phyloP scores from a whole-genome alignment of 164 flowering plant species.

The Piper longum region DNA sequence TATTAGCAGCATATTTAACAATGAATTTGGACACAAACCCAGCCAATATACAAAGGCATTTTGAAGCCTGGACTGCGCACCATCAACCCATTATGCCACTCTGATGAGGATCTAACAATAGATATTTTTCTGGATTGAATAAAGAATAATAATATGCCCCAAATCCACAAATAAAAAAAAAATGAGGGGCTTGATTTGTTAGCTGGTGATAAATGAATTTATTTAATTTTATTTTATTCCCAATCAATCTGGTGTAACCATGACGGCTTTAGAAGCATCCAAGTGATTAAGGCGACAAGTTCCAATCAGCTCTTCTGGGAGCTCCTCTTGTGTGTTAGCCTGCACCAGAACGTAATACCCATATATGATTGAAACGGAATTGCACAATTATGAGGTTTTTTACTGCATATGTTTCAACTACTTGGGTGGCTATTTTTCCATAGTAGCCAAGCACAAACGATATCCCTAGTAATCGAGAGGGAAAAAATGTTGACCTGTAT shows the following conservation, averaged over 20 bases:
- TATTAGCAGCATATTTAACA: too few species aligned
- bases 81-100: too few species aligned
- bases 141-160: neutral
- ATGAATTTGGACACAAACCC: too few species aligned
- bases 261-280: conserved; percentile 52
- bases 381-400: too few species aligned
- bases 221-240: neutral
- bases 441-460: too few species aligned
- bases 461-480: neutral
- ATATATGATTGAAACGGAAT: too few species aligned
- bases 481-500: conserved; percentile 46
- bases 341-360: too few species aligned
- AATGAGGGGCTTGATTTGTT: neutral
- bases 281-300: conserved; percentile 74
- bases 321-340: conserved; percentile 74
- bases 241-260: conserved; percentile 13
- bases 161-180: neutral
- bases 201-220: neutral
- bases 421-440: too few species aligned
- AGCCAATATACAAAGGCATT: too few species aligned
- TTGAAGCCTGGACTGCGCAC: too few species aligned
- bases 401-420: too few species aligned
- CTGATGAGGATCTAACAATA: neutral
- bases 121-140: neutral
- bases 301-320: conserved; percentile 80